A percentile compares a stretch with the other conserved stretches of the same genome.
Conservation (phyloP, 257 asterid species). For the Paulownia fortunei region DNA sequence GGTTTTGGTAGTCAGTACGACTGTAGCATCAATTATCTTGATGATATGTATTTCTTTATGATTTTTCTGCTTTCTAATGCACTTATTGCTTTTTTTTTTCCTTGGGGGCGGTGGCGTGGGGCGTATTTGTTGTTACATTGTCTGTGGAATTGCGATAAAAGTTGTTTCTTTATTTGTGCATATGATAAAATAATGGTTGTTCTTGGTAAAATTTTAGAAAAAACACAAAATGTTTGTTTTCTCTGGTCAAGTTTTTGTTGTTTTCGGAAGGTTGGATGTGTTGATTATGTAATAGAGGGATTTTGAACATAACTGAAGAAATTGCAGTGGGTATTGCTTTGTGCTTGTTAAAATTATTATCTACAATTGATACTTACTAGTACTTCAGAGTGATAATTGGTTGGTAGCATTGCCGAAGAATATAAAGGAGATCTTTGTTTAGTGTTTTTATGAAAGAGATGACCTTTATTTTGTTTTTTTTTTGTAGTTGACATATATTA, state of each 20-base stretch:
- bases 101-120: background rate
- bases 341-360: background rate
- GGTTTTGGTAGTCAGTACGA: background rate
- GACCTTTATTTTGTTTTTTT: background rate
- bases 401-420: background rate
- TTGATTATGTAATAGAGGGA: background rate
- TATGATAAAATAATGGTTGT: background rate
- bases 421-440: background rate
- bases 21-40: constrained; percentile 1
- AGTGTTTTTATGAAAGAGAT: background rate
- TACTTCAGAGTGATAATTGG: constrained; percentile 2
- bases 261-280: constrained; percentile 6
- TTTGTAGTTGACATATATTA: background rate
- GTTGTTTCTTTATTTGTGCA: background rate
- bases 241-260: background rate
- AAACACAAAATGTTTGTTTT: too few species aligned
- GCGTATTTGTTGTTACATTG: background rate
- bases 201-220: background rate
- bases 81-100: background rate
- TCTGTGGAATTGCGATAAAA: background rate
- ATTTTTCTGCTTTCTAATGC: background rate
- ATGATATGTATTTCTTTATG: constrained; percentile 7
- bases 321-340: background rate
- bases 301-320: background rate
- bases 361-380: background rate